A percentile compares a stretch with the other conserved stretches of the same genome.
Evolutionary conservation across 2,329 filamentous ascomycete genomes (phyloP).

Genomic region (Fusarium newnesense): DNA sequence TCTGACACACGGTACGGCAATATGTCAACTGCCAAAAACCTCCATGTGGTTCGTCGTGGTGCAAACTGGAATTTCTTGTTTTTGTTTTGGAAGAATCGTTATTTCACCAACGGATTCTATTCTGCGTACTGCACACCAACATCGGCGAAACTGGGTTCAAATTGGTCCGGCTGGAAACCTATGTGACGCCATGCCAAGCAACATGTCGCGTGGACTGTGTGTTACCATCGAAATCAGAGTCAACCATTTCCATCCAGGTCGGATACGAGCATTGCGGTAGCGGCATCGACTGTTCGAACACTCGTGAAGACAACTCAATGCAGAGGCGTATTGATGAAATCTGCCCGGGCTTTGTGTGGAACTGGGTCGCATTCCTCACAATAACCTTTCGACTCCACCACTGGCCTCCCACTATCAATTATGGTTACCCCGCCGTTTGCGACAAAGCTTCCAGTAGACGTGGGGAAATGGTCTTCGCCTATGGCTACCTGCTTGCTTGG

Average conservation of each 20-base stretch:
- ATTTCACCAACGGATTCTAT: not conserved
- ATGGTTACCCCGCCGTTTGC: slow-evolving; percentile 44
- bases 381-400: slow-evolving; percentile 39
- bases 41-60: not conserved
- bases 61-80: not conserved
- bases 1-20: not conserved
- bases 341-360: slow-evolving; percentile 18
- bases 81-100: not conserved
- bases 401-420: slow-evolving; percentile 29
- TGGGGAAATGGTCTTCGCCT: slow-evolving; percentile 40
- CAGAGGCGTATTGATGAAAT: not conserved
- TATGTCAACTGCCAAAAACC: not conserved
- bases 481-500: slow-evolving; percentile 23
- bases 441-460: slow-evolving; percentile 36
- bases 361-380: slow-evolving; percentile 28
- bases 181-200: slow-evolving; percentile 22
- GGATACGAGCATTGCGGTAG: not conserved
- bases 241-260: not conserved
- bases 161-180: slow-evolving; percentile 9
- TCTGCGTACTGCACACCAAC: not conserved
- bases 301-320: not conserved
- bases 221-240: not conserved
- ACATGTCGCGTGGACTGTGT: not conserved
- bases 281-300: not conserved
- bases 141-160: slow-evolving; percentile 21